Conservation (phyloP, 345 rosid genomes). For the Brassica juncea region DNA sequence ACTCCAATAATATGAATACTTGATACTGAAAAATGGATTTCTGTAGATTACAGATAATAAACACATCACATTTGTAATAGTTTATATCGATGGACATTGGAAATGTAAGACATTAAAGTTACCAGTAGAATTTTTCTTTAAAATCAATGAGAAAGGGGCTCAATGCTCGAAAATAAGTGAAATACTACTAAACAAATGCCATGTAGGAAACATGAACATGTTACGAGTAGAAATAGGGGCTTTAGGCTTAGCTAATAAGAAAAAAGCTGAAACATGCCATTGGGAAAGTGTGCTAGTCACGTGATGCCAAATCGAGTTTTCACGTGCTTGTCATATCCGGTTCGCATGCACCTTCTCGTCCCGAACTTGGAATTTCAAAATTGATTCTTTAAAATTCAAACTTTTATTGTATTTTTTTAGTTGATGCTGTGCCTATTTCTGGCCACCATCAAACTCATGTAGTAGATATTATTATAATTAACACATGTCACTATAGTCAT, state of each 20-base stretch:
- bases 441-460: conserved; percentile 13
- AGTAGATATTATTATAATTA: neutral
- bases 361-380: conserved; percentile 18
- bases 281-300: conserved; percentile 34
- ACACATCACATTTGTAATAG: neutral
- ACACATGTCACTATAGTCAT: neutral
- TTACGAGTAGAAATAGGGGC: neutral
- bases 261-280: conserved; percentile 56
- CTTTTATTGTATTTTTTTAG: neutral
- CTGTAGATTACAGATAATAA: neutral
- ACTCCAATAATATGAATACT: neutral
- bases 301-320: conserved; percentile 30
- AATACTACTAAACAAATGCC: conserved; percentile 24
- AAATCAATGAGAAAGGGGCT: neutral
- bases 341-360: conserved; percentile 33
- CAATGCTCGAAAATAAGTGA: conserved; percentile 8
- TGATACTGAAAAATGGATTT: neutral
- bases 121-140: neutral
- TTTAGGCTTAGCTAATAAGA: neutral
- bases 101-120: conserved; percentile 9
- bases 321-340: conserved; percentile 33
- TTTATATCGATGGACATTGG: neutral
- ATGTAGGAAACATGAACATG: conserved; percentile 33
- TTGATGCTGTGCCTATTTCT: neutral
- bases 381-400: neutral